phyloP scores from a whole-genome alignment of 116 monocot species.

The Phalaenopsis hybrid region DNA sequence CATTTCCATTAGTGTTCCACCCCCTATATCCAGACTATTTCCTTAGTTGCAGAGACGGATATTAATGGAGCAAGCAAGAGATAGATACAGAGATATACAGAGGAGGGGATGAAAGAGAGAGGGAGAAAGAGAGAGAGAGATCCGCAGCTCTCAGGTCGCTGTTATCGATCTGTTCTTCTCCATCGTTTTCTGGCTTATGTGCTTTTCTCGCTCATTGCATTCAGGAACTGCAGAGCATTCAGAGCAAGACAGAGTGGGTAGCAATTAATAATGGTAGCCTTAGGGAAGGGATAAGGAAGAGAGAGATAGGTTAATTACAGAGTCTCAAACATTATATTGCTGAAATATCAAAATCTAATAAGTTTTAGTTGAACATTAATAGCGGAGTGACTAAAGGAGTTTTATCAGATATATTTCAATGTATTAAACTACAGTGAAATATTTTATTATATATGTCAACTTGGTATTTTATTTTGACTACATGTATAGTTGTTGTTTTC shows the following conservation, averaged over 20 bases:
- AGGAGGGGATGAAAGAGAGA: too few species aligned
- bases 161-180: not conserved
- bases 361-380: too few species aligned
- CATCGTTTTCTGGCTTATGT: not conserved
- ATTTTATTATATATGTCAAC: too few species aligned
- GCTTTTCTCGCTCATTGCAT: not conserved
- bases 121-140: too few species aligned
- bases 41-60: not conserved
- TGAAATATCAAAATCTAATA: too few species aligned
- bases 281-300: not conserved
- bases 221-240: not conserved
- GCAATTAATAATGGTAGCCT: not conserved
- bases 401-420: too few species aligned
- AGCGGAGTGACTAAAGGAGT: too few species aligned
- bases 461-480: too few species aligned
- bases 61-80: not conserved
- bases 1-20: not conserved
- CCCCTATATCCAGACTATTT: conserved; percentile 1
- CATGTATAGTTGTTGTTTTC: too few species aligned
- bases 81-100: too few species aligned
- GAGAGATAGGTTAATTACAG: not conserved
- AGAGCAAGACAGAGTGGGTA: not conserved
- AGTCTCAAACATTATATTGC: not conserved
- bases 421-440: too few species aligned
- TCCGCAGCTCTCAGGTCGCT: not conserved